phyloP scores from a whole-genome alignment of 768 basidiomycete species.

The Tricholoma furcatifolium region DNA sequence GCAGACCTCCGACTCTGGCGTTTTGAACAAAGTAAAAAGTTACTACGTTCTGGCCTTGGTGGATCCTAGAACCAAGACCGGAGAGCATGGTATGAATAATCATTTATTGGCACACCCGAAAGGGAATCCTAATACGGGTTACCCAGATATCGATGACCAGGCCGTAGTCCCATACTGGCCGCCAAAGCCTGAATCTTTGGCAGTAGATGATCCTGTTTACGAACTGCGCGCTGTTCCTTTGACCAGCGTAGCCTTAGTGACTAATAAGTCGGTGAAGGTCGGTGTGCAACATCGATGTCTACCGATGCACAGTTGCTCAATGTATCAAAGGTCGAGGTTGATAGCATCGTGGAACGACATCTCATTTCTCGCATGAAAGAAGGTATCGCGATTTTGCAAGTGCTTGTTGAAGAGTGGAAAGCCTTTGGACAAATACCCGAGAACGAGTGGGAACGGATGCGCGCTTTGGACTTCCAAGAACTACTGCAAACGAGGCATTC shows the following conservation, averaged over 20 bases:
- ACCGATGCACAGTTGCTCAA: not conserved
- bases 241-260: slow-evolving; percentile 75
- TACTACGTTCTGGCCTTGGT: slow-evolving; percentile 78
- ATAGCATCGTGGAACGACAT: slow-evolving; percentile 65
- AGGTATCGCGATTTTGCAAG: slow-evolving; percentile 48
- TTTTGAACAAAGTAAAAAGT: slow-evolving; percentile 46
- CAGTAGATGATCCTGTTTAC: slow-evolving; percentile 56
- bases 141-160: slow-evolving; percentile 54
- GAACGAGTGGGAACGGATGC: slow-evolving; percentile 81
- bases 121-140: not conserved
- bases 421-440: slow-evolving; percentile 55
- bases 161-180: slow-evolving; percentile 80
- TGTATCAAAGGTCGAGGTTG: slow-evolving; percentile 60
- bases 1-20: slow-evolving; percentile 40
- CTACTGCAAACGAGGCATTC: slow-evolving; percentile 57
- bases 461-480: slow-evolving; percentile 92
- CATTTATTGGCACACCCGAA: not conserved
- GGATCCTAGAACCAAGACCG: slow-evolving; percentile 54
- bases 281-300: not conserved
- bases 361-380: slow-evolving; percentile 62
- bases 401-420: slow-evolving; percentile 57
- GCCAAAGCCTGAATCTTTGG: slow-evolving; percentile 44
- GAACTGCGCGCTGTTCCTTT: slow-evolving; percentile 65
- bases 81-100: slow-evolving; percentile 45
- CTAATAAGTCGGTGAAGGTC: slow-evolving; percentile 72